A percentile compares a stretch with the other conserved stretches of the same genome.
phyloP scores from a whole-genome alignment of 495 filamentous ascomycete species.

The Aspergillus carlsbadensis region DNA sequence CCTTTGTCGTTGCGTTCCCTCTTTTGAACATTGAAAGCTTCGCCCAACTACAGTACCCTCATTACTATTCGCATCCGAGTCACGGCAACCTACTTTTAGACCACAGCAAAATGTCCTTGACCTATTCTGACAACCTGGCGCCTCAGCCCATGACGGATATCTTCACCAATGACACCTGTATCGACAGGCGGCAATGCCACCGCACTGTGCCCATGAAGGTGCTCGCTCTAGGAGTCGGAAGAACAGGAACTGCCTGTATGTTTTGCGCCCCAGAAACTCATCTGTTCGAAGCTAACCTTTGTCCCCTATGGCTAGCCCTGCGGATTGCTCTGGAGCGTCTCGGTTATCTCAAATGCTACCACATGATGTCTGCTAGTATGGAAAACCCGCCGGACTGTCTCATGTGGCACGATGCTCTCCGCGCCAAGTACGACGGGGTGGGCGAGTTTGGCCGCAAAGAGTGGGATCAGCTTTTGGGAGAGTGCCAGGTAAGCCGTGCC shows the following conservation, averaged over 20 bases:
- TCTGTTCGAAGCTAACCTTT: conserved; percentile 14
- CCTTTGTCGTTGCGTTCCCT: conserved; percentile 23
- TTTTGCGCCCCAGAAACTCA: not conserved
- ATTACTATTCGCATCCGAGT: conserved; percentile 9
- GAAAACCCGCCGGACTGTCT: conserved; percentile 59
- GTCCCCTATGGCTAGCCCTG: conserved; percentile 46
- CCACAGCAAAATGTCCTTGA: conserved; percentile 39
- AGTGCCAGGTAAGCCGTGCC: conserved; percentile 48
- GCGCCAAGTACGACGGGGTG: conserved; percentile 60
- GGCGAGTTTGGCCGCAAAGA: conserved; percentile 62
- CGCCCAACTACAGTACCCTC: conserved; percentile 6
- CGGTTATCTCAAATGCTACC: conserved; percentile 62
- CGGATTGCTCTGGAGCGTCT: conserved; percentile 58
- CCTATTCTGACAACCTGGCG: conserved; percentile 43
- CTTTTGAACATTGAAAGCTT: conserved; percentile 17
- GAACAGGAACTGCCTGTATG: conserved; percentile 69
- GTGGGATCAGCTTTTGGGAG: conserved; percentile 66
- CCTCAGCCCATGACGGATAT: conserved; percentile 45
- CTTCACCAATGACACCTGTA: conserved; percentile 58
- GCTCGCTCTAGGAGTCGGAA: conserved; percentile 58
- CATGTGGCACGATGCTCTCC: conserved; percentile 66
- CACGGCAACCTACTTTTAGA: conserved; percentile 7
- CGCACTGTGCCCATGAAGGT: conserved; percentile 67
- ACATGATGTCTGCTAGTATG: conserved; percentile 64
- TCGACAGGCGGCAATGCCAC: conserved; percentile 61